These are phyloP conservation scores for Tuber umbilicatum DNA, from an alignment of 495 filamentous ascomycete genomes.

Conservation along the genomic window DNA sequence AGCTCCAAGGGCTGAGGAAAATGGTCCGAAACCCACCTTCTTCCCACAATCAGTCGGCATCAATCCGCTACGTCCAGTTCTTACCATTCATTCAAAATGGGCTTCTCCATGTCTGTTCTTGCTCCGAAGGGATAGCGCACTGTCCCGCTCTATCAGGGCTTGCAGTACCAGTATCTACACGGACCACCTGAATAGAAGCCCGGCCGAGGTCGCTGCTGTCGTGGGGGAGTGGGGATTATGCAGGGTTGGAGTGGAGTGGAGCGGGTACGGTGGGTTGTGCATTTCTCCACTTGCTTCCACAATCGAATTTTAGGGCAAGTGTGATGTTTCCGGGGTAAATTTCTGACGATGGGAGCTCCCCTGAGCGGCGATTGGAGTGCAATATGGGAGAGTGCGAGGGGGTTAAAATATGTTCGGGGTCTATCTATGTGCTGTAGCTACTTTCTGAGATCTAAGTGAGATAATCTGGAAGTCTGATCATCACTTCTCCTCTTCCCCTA, in stretches of 20 bases:
- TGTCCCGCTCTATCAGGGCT: neutral
- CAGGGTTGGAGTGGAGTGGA: no score
- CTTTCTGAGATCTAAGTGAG: neutral
- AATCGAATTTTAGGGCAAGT: neutral
- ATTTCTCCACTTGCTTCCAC: neutral
- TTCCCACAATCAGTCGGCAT: neutral
- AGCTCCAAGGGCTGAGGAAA: neutral
- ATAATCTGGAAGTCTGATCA: neutral
- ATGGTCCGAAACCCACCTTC: neutral
- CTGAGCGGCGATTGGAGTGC: neutral
- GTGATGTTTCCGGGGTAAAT: neutral
- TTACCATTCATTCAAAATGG: neutral
- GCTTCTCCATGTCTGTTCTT: neutral
- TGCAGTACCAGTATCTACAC: neutral
- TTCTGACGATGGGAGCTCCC: neutral
- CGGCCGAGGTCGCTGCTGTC: neutral
- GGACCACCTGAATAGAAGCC: neutral
- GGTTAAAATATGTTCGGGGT: neutral
- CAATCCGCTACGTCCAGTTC: neutral
- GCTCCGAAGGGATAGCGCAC: neutral
- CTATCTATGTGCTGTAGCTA: neutral
- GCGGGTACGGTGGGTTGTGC: neutral
- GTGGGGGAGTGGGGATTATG: neutral
- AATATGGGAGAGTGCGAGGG: neutral
- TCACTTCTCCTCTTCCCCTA: no score